Percentiles rank a stretch among this genome's conserved stretches.
phyloP scores from a whole-genome alignment of 352 stramenopile species.

The Globisporangium middletonii region DNA sequence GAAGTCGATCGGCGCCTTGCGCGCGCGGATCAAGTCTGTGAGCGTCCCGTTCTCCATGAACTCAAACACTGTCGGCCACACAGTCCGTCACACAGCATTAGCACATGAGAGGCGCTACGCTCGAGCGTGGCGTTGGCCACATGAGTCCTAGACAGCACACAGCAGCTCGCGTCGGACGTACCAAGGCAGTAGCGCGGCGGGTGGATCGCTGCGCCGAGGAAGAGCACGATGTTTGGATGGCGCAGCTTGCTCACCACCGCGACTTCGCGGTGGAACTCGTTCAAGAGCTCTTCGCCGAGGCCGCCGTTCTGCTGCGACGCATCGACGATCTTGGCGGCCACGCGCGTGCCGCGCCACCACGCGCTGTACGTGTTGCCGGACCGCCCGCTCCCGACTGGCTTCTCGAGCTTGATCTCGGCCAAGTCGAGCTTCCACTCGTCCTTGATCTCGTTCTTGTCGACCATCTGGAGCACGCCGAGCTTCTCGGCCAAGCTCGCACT shows the following conservation, averaged over 20 bases:
- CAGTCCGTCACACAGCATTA: too few relatives aligned
- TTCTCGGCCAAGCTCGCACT: conserved; percentile 54
- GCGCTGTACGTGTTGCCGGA: conserved; percentile 78
- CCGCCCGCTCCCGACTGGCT: conserved; percentile 57
- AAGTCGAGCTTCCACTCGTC: conserved; percentile 77
- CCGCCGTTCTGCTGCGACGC: conserved; percentile 58
- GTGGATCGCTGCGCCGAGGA: conserved; percentile 71
- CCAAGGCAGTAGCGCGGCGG: conserved; percentile 78
- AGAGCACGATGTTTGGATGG: conserved; percentile 84
- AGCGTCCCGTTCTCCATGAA: conserved; percentile 87
- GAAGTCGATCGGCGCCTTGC: conserved; percentile 68
- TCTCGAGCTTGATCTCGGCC: conserved; percentile 64
- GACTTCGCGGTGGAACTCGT: conserved; percentile 83
- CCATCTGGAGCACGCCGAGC: conserved; percentile 70
- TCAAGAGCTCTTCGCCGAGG: conserved; percentile 72
- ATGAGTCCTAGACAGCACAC: background rate
- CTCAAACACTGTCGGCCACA: conserved; percentile 57
- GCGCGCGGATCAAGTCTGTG: conserved; percentile 71
- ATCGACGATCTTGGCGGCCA: conserved; percentile 77
- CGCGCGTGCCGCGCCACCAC: conserved; percentile 73
- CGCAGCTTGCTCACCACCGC: conserved; percentile 81
- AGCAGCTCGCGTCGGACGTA: conserved; percentile 17
- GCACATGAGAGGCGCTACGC: background rate
- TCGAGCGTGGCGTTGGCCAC: background rate
- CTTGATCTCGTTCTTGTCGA: conserved; percentile 84